Conservation (phyloP, 139 green algal genomes). For the Spirogloea muscicola region DNA sequence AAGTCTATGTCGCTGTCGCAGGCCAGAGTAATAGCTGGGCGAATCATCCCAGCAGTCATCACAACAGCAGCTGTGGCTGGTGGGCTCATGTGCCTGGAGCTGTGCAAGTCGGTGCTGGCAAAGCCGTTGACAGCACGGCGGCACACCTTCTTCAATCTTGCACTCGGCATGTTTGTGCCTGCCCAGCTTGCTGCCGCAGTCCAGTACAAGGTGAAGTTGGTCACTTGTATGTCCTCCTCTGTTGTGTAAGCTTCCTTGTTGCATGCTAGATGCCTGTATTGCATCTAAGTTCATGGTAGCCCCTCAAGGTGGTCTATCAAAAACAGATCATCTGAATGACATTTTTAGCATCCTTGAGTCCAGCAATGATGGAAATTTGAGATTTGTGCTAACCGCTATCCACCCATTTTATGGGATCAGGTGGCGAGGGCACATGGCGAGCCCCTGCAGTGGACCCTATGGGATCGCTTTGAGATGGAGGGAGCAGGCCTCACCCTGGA, state of each 20-base stretch:
- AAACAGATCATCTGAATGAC: not conserved
- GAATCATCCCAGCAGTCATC: constrained; percentile 19
- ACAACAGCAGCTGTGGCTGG: constrained; percentile 31
- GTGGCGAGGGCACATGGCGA: constrained; percentile 5
- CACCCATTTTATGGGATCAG: not conserved
- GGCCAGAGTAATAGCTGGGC: constrained; percentile 24
- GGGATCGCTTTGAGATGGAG: constrained; percentile 46
- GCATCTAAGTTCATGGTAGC: not conserved
- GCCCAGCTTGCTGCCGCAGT: constrained; percentile 34
- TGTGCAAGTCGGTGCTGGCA: constrained; percentile 42
- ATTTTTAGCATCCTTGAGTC: not conserved
- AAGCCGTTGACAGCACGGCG: constrained; percentile 20
- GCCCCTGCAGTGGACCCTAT: constrained; percentile 41
- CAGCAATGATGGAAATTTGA: no score
- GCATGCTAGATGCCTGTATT: not conserved
- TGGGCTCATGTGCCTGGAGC: constrained; percentile 48
- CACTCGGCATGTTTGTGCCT: constrained; percentile 27
- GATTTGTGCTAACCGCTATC: not conserved
- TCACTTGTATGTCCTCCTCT: not conserved
- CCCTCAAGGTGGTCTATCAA: not conserved
- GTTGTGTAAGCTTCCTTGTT: not conserved
- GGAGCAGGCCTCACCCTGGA: constrained; percentile 26
- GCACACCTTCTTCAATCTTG: constrained; percentile 48
- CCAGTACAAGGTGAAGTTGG: constrained; percentile 6
- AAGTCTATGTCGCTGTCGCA: constrained; percentile 5